phyloP scores from a whole-genome alignment of 1,284 basidiomycete species.

The Melampsora larici-populina region DNA sequence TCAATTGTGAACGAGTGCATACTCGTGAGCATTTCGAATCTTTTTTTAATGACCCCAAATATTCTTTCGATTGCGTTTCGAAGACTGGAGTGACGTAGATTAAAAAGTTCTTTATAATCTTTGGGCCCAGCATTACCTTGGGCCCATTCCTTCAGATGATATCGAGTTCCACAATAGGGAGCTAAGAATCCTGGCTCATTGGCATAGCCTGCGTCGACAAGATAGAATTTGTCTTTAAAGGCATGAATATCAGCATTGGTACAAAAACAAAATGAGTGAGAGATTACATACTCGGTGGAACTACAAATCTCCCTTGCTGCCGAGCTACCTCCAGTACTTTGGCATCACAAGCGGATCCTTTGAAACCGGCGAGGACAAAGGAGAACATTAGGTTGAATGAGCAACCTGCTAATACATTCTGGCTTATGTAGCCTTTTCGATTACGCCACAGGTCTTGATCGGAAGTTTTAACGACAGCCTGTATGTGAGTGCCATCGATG shows the following conservation, averaged over 20 bases:
- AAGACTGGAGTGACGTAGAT: too few relatives aligned
- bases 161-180: neutral
- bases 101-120: neutral
- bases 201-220: neutral
- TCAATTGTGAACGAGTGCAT: too few relatives aligned
- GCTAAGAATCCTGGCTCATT: neutral
- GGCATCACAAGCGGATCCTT: too few relatives aligned
- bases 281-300: conserved; percentile 9
- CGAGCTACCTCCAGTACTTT: conserved; percentile 52
- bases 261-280: neutral
- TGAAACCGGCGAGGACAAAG: too few relatives aligned
- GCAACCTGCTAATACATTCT: too few relatives aligned
- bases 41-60: too few relatives aligned
- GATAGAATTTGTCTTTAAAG: neutral
- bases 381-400: too few relatives aligned
- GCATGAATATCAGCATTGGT: neutral
- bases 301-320: conserved; percentile 3
- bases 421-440: conserved; percentile 50
- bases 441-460: conserved; percentile 46
- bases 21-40: too few relatives aligned
- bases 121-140: neutral
- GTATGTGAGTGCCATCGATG: conserved; percentile 52
- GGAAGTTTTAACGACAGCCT: conserved; percentile 46
- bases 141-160: neutral
- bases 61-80: too few relatives aligned